Evolutionary conservation across 2,329 filamentous ascomycete species (phyloP), one percentile per base, ranked within the genome.

Genomic region (Metarhizium guizhouense): DNA sequence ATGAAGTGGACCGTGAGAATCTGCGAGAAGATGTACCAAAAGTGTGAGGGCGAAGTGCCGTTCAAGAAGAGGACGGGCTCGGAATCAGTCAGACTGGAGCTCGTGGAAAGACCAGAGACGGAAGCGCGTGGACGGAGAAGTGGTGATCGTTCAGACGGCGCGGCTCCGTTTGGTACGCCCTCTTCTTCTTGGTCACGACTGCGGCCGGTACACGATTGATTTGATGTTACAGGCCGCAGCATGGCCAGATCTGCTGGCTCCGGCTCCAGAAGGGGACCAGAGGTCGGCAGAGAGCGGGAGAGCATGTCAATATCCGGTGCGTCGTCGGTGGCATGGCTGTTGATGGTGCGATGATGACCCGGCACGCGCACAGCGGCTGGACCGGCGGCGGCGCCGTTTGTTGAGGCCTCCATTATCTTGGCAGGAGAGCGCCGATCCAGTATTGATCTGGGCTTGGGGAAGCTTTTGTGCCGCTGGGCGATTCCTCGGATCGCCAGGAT

Each of bases 1-100:
- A 84, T 74, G 59, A 85, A 80, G 63, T 81, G 81, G 4, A 76
- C 75, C n/a, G 78, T 65, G 58, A 86, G 70, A 50, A 87, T 74
- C 52, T 80, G 79, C 6, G 71, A 61, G 64, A 87, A 88, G 55
- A 87, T 80, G 58, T 82, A 65, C 78, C 81, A 84, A 71, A 88
- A 88, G 34, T 77, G 74, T 7, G 71, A 66, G 36, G 67, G 68
- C 8, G 78, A 73, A 43, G 76, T 74, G 58, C 73, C 73, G 58
- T 76, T 72, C n/a, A 80, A 70, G 62, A 68, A 80, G 6, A 59
- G 60, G n/a, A 66, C 54, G 10, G 59, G 42, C 1, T 59, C 52
- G 1, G 18, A 42, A 6, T 57, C 53, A 16, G 14, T 36, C 18
- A 38, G n/a, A 29, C 1, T 32, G n/a, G 56, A 55, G 10, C 53